Conservation (phyloP, 225 moss, liverwort and hornwort genomes). For the Sphagnum contortum region DNA sequence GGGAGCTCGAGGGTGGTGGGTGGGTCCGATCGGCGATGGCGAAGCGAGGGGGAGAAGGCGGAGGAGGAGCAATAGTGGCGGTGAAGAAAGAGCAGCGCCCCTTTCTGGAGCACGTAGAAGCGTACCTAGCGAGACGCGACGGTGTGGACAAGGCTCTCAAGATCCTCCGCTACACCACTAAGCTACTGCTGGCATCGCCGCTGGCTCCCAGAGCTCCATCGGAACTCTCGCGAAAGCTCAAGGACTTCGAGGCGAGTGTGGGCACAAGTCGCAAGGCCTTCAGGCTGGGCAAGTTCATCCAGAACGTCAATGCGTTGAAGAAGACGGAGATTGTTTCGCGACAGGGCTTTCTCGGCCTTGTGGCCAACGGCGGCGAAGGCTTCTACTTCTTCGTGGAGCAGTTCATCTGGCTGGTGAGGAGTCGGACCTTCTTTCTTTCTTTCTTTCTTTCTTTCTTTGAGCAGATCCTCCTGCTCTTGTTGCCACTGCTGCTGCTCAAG, state of each 20-base stretch:
- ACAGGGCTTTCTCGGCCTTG: slow-evolving; percentile 57
- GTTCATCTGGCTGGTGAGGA: slow-evolving; percentile 87
- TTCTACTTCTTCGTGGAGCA: slow-evolving; percentile 94
- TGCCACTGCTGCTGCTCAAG: too few relatives aligned
- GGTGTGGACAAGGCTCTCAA: slow-evolving; percentile 93
- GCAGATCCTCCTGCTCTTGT: background rate
- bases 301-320: slow-evolving; percentile 72
- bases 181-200: slow-evolving; percentile 60
- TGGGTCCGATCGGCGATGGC: too few relatives aligned
- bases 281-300: slow-evolving; percentile 85
- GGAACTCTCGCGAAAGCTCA: slow-evolving; percentile 31
- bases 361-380: slow-evolving; percentile 72
- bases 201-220: slow-evolving; percentile 21
- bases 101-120: slow-evolving; percentile 71
- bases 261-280: slow-evolving; percentile 90
- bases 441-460: background rate
- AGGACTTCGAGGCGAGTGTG: slow-evolving; percentile 74
- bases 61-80: slow-evolving; percentile 8
- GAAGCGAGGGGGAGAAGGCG: too few relatives aligned
- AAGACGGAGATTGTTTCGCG: slow-evolving; percentile 24
- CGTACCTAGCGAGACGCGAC: slow-evolving; percentile 71
- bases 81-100: slow-evolving; percentile 19
- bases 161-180: slow-evolving; percentile 77
- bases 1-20: too few relatives aligned
- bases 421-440: background rate